Percentiles rank a stretch among this genome's conserved stretches.
phyloP scores from a whole-genome alignment of 179 eudicot genomes.

The Silene vulgaris region DNA sequence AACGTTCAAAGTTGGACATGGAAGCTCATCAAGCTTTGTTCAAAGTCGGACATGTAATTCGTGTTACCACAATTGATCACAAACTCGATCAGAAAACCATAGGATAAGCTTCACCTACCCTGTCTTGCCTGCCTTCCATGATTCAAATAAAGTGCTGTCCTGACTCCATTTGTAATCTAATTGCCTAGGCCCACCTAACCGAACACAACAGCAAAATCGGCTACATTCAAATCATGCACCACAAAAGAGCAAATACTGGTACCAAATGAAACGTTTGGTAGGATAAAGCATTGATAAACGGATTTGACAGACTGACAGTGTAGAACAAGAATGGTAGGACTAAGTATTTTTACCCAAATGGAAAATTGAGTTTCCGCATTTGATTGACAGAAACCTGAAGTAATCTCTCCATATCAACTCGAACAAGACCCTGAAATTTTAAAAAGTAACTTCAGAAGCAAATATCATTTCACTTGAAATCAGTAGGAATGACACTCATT shows the following conservation, averaged over 20 bases:
- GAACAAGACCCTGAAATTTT: conserved; percentile 72
- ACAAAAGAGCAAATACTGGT: not conserved
- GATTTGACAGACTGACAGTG: not conserved
- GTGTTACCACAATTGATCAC: too few species aligned
- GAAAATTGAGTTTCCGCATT: conserved; percentile 69
- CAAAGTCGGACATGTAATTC: too few species aligned
- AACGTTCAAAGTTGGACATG: too few species aligned
- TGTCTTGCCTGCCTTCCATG: conserved; percentile 77
- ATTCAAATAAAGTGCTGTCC: conserved; percentile 56
- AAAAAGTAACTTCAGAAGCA: not conserved
- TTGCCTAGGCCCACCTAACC: conserved; percentile 76
- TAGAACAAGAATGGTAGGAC: not conserved
- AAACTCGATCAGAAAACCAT: not conserved
- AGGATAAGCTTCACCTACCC: conserved; percentile 39
- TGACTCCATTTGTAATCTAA: conserved; percentile 60
- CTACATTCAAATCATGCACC: not conserved
- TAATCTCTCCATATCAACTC: conserved; percentile 95
- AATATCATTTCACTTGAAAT: not conserved
- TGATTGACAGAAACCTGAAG: conserved; percentile 82
- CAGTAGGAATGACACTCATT: not conserved
- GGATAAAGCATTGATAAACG: not conserved
- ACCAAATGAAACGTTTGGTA: too few species aligned
- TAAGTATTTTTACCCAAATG: conserved; percentile 45
- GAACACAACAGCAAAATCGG: not conserved
- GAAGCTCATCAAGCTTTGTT: too few species aligned